A percentile compares a stretch with the other conserved stretches of the same genome.
phyloP scores from a whole-genome alignment of 164 flowering plant genomes.

The Echeveria elegans region DNA sequence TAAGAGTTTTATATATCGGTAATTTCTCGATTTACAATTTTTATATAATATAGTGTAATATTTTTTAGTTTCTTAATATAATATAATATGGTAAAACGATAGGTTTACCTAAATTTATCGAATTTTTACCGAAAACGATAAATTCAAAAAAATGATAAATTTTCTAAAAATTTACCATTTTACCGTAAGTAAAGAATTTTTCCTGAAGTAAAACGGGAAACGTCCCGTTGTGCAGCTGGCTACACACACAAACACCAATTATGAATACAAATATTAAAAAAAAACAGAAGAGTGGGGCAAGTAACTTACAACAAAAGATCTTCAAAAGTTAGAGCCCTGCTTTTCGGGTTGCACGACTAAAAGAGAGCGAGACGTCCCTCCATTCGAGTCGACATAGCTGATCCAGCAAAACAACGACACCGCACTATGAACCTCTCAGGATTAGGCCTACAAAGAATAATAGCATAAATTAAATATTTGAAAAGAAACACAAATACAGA shows the following conservation, averaged over 20 bases:
- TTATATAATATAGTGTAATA: no score
- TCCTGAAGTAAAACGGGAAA: no score
- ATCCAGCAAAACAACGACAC: conserved; percentile 23
- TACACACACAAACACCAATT: conserved; percentile 30
- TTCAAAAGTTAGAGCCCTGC: not conserved
- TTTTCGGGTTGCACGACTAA: not conserved
- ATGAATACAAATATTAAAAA: not conserved
- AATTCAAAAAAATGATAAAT: no score
- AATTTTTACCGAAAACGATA: no score
- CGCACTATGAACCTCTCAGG: conserved; percentile 28
- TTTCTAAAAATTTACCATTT: no score
- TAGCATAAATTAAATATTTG: not conserved
- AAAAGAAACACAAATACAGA: not conserved
- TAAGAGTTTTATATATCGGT: no score
- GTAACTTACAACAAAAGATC: conserved; percentile 1
- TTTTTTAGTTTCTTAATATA: no score
- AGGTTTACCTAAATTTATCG: no score
- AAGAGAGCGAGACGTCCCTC: not conserved
- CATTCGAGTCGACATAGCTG: conserved; percentile 16
- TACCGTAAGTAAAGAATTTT: no score
- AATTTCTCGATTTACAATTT: no score
- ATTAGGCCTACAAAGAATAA: conserved; percentile 29
- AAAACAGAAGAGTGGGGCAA: not conserved
- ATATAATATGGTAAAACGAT: no score
- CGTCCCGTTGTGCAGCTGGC: conserved; percentile 54